Base-by-base conservation (phyloP, 2,329 filamentous ascomycete genomes). In the Dothiorella sarmentorum region DNA sequence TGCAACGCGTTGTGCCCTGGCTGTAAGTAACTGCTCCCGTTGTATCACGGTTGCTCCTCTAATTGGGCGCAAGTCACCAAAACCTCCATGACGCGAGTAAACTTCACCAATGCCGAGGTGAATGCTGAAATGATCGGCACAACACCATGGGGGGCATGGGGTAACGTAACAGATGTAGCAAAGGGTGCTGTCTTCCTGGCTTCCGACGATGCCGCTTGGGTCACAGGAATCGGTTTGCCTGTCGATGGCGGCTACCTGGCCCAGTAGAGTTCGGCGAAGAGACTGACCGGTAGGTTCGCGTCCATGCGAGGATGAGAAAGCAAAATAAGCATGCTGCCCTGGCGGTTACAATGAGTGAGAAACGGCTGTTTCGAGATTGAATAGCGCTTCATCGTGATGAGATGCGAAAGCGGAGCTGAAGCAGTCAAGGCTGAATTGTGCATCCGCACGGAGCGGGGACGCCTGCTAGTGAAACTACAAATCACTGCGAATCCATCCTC, bases 1-100 rank as follows among this genome's bases (percentile, higher is more conserved):
- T 70, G 68, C 59, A 78, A 78, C 60, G 68, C 72, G 1, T 62
- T 78, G 13, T 76, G 73, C 61, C 76, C 76, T 7, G 75, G 76
- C 0, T 79, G 71, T 73, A 62, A 65, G 69, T 65, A 3, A 38
- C 29, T 15, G 7, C 11, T 11, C 7, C n/a, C 15, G 10, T 31
- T 10, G 29, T 20, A 33, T n/a, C 9, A 4, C 10, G 13, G 11
- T 20, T n/a, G 10, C 18, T 43, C n/a, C 31, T 26, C 24, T 49
- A 6, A 58, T 45, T 20, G 7, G n/a, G 17, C 51, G n/a, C 7
- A 22, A 70, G 69, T 71, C 59, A 64, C 68, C 22, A 67, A 68
- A 42, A 70, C 69, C 7, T 63, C 69, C 11, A 74, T 75, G 61
- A 72, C 27, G 68, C 73, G 61, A 67, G 65, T 31, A 65, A 72